A percentile compares a stretch with the other conserved stretches of the same genome.
Conservation (phyloP, 2,329 filamentous ascomycete species). For the Colletotrichum tanaceti region DNA sequence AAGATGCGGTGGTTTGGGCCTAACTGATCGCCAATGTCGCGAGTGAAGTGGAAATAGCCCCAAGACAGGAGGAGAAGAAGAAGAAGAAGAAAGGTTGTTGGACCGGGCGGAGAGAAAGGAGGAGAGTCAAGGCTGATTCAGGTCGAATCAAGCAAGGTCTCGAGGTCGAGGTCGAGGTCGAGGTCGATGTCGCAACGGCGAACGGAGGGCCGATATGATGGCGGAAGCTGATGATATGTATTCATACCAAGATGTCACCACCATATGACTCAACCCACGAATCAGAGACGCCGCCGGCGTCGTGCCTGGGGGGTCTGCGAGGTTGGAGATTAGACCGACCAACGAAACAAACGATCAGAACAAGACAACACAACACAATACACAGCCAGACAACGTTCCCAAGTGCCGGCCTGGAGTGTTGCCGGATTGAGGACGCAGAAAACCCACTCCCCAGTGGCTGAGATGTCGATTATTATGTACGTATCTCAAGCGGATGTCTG, state of each 20-base stretch:
- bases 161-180: constrained; percentile 9
- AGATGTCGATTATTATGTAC: constrained; percentile 19
- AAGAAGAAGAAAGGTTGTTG: background rate
- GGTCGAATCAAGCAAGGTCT: constrained; percentile 17
- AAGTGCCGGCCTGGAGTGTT: constrained; percentile 16
- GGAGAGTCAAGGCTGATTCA: constrained; percentile 13
- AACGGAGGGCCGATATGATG: constrained; percentile 29
- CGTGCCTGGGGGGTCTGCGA: constrained; percentile 26
- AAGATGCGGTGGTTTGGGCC: background rate
- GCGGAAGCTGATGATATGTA: constrained; percentile 39
- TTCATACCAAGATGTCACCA: constrained; percentile 34
- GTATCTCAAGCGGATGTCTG: constrained; percentile 22
- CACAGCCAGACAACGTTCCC: background rate
- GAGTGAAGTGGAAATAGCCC: constrained; percentile 6
- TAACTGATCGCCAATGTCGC: background rate
- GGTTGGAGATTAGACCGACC: constrained; percentile 39
- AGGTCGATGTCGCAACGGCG: too few relatives aligned
- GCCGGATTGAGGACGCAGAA: constrained; percentile 4
- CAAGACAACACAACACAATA: background rate
- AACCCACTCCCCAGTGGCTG: background rate
- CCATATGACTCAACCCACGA: constrained; percentile 33
- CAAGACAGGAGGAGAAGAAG: too few relatives aligned
- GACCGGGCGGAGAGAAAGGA: background rate
- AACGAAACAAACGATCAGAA: constrained; percentile 11
- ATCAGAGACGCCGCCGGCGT: constrained; percentile 11